Conservation (phyloP, 495 filamentous ascomycete species). For the Penicillium herquei region DNA sequence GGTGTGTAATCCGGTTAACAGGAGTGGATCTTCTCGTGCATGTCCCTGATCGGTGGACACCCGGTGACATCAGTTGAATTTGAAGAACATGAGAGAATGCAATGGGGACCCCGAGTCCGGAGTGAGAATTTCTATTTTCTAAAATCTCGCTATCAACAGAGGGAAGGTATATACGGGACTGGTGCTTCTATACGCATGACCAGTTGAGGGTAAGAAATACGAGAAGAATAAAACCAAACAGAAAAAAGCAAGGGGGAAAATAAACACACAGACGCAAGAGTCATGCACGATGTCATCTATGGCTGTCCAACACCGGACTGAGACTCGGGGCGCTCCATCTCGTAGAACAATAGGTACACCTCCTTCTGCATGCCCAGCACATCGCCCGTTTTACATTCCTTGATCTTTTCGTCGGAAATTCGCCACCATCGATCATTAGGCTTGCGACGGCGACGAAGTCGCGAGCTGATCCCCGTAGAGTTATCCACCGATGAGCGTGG, state of each 20-base stretch:
- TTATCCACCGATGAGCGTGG: slow-evolving; percentile 24
- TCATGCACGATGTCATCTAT: not conserved
- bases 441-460: slow-evolving; percentile 56
- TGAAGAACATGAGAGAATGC: too few relatives aligned
- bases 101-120: too few relatives aligned
- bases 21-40: slow-evolving; percentile 5
- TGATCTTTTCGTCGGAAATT: slow-evolving; percentile 96
- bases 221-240: not conserved
- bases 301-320: not conserved
- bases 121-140: too few relatives aligned
- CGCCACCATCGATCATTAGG: slow-evolving; percentile 87
- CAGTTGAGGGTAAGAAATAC: not conserved
- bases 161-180: too few relatives aligned
- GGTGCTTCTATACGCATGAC: too few relatives aligned
- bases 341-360: slow-evolving; percentile 96
- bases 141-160: too few relatives aligned
- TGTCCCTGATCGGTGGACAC: not conserved
- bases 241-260: not conserved
- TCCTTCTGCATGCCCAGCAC: slow-evolving; percentile 92
- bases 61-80: not conserved
- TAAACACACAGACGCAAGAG: not conserved
- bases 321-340: slow-evolving; percentile 57
- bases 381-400: slow-evolving; percentile 87
- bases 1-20: slow-evolving; percentile 14
- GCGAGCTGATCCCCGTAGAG: slow-evolving; percentile 22